phyloP scores from a whole-genome alignment of 768 basidiomycete species.

The Suillus fuscotomentosus region DNA sequence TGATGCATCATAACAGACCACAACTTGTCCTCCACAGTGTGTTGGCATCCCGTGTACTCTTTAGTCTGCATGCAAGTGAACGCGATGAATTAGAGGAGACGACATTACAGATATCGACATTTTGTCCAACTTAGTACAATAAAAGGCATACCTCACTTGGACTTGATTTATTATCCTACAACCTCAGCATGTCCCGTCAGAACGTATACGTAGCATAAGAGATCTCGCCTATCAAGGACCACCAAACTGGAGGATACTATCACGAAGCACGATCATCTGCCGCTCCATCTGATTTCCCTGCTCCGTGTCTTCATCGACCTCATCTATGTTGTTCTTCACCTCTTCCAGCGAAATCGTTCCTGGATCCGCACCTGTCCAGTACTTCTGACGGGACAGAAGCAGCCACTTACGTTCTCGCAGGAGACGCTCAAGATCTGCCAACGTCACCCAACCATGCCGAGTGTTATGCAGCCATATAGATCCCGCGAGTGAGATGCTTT shows the following conservation, averaged over 20 bases:
- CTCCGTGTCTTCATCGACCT: not conserved
- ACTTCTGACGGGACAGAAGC: not conserved
- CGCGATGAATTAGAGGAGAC: not conserved
- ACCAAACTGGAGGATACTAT: not conserved
- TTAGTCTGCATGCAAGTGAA: not conserved
- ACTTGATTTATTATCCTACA: not conserved
- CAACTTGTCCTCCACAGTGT: not conserved
- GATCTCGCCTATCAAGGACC: not conserved
- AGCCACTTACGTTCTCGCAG: conserved; percentile 9
- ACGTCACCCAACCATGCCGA: conserved; percentile 20
- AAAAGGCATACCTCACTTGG: not conserved
- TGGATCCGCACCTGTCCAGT: conserved; percentile 3
- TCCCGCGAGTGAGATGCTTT: conserved; percentile 21
- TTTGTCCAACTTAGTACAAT: not conserved
- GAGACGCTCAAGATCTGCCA: conserved; percentile 10
- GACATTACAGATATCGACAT: not conserved
- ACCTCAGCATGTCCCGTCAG: not conserved
- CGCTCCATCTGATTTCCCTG: not conserved
- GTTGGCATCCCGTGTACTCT: conserved; percentile 1
- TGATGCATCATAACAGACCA: not conserved
- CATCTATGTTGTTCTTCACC: not conserved
- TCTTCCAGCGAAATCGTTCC: not conserved
- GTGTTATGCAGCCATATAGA: conserved; percentile 19
- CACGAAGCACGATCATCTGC: not conserved
- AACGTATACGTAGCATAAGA: not conserved